Evolutionary conservation across 2,329 filamentous ascomycete species (phyloP), one percentile per base, ranked within the genome.

Genomic region (Aureobasidium namibiae): DNA sequence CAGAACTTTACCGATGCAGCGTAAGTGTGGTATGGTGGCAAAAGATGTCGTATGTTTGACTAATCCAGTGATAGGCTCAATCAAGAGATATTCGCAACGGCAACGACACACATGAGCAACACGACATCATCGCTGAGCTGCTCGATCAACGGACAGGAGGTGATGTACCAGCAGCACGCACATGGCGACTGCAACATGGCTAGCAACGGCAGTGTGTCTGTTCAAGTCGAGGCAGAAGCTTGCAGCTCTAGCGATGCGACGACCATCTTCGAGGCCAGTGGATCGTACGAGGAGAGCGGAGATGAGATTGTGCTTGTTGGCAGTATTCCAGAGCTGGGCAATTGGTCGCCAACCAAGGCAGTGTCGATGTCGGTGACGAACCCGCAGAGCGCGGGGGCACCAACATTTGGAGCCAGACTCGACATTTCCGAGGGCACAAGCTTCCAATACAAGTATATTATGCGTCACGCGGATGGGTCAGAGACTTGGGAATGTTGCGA

Each of bases 361-460:
- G 66, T 87, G 4, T 65, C 80, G 0, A 74, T 90, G 21, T 80
- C 76, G 48, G 81, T 86, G 1, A 73, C 73, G 14, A 67, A 76
- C n/a, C 89, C 89, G 67, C 84, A 81, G 0, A 65, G 74, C 1
- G 71, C 67, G 21, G 90, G 87, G 87, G 77, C 73, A 46, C 54
- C 54, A 5, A 38, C 29, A 2, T 59, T 59, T 31, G 64, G 57
- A 11, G 76, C 69, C 0, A 77, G 78, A 0, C 65, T 88, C 44
- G 72, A 72, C 0, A 69, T 90, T 11, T 71, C 75, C 0, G 77
- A 81, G 0, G 85, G 85, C 2, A 75, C 76, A 45, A 71, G 71
- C 1, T 74, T 89, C 34, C 67, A 83, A 73, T 90, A 89, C 70
- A 89, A 89, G 74, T 90, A 82, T 67, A 79, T 89, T 64, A 80